These are phyloP conservation scores for Dryas drummondii DNA, from an alignment of 306 rosid genomes.

Conservation along the genomic window DNA sequence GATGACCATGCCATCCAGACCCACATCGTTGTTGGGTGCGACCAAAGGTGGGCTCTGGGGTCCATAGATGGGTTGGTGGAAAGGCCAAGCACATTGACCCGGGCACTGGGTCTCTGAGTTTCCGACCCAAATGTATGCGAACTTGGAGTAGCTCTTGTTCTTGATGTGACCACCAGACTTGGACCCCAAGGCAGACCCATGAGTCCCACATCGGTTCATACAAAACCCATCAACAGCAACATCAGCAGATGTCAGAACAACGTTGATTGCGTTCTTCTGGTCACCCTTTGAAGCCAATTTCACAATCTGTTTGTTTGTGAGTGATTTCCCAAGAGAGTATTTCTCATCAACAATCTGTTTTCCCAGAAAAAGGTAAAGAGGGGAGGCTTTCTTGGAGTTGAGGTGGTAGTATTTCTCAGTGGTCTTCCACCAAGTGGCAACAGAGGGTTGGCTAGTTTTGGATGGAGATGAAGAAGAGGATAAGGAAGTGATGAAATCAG, in stretches of 20 bases:
- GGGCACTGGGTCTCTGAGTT: conserved; percentile 72
- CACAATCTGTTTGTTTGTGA: conserved; percentile 38
- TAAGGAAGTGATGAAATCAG: conserved; percentile 53
- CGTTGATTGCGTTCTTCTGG: conserved; percentile 44
- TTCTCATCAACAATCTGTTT: conserved; percentile 41
- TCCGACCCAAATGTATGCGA: conserved; percentile 68
- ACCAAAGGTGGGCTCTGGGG: no score
- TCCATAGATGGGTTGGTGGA: conserved; percentile 83
- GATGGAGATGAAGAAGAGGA: conserved; percentile 26
- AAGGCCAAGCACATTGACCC: conserved; percentile 83
- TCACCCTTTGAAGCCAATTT: conserved; percentile 46
- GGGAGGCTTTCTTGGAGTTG: conserved; percentile 25
- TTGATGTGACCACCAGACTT: background rate
- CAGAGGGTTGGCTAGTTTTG: conserved; percentile 38
- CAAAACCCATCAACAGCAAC: conserved; percentile 41
- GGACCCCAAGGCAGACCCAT: conserved; percentile 26
- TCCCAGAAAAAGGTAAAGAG: conserved; percentile 34
- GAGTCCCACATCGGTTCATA: conserved; percentile 38
- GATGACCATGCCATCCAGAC: conserved; percentile 65
- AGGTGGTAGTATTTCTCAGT: conserved; percentile 38
- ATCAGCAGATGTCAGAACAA: conserved; percentile 47
- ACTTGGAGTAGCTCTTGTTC: conserved; percentile 33
- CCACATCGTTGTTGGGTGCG: conserved; percentile 71
- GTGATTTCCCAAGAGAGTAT: conserved; percentile 50
- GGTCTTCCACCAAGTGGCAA: conserved; percentile 63